Base-by-base conservation (phyloP, 2,329 filamentous ascomycete species). In the Biscogniauxia sp. region DNA sequence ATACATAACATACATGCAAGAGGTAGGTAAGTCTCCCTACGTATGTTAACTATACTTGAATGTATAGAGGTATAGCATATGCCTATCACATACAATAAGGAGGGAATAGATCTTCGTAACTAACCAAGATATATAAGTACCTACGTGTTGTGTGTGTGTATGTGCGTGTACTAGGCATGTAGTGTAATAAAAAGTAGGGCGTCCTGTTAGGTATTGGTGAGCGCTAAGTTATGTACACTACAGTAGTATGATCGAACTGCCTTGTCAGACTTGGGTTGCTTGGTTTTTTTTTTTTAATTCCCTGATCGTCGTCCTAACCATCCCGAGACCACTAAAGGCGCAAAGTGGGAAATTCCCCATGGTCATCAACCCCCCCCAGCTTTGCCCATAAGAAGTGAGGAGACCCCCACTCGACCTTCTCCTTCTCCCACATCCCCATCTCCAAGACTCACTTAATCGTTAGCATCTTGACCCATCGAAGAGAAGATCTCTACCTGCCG, bases 391-490 rank as follows among this genome's bases (percentile, higher is more conserved):
- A 58, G 56, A 61, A 59, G 28, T 53, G n/a, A 56, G 11, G 53
- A 56, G 53, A 66, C 65, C 65, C 65, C 65, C 65, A 67, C 65
- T 55, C 56, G 59, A 45, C 45, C 15, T 54, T 51, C 52, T 28
- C 56, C 53, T 59, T 28, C 61, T 67, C 65, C 65, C 65, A 66
- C 65, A 61, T 56, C 11, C 20, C 37, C 17, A 20, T 20, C 49
- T 51, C 26, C 32, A 45, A 19, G 7, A 41, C 26, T 32, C 26
- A 19, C 19, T 20, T 49, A 25, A 60, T 20, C 60, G 59, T 63
- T 62, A 58, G 61, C 59, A 59, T 41, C 62, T 56, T 25, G 58
- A 60, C 57, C 52, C 52, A 54, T 54, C 32, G 52, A 54, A 55
- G 28, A 45, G 37, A 45, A 45, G 37, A 45, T 45, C 37, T 45